Evolutionary conservation across 495 filamentous ascomycete species (phyloP), one percentile per base, ranked within the genome.

Genomic region (Penicilliopsis zonata): DNA sequence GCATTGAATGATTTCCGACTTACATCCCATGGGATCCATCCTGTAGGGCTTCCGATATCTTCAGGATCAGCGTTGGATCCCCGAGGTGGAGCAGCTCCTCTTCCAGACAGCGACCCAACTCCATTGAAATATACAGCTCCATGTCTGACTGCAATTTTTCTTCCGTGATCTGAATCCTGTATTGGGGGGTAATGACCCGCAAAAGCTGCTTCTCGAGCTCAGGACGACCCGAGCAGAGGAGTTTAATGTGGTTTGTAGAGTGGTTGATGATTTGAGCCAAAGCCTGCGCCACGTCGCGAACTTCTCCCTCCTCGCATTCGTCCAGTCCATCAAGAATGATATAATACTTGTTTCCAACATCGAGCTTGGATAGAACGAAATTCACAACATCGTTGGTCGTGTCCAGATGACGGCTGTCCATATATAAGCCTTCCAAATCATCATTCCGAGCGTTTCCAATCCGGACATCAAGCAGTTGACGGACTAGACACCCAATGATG

Each of bases 281-380:
- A 10, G 4, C 15, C 14, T n/a, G 8, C 9, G 9, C 30, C 8
- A 32, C 9, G 7, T 8, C 12, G 15, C 15, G 9, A 18, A 32
- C 12, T 4, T 13, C 15, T 5, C 30, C 19, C 9, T 5, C 19
- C 15, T 43, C 34, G 13, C 28, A 38, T 38, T 47, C 43, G 30
- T 47, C 43, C 13, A 47, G 24, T 28, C 35, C 36, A 44, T 47
- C 43, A 15, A 46, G 38, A n/a, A 46, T 18, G 13, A 46, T 30
- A 21, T 43, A 46, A 26, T 41, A 33, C 18, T 12, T 28, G 7
- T 33, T 36, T 18, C 30, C 20, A 20, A 18, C 24, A 21, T 37
- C 27, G 24, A 41, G 33, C 30, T 34, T 36, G n/a, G 24, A 27
- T 37, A 31, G 17, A 19, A 47, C 13, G 32, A 44, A 23, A 10